phyloP scores from a whole-genome alignment of 2,329 filamentous ascomycete genomes.

The Colletotrichum chlorophyti region DNA sequence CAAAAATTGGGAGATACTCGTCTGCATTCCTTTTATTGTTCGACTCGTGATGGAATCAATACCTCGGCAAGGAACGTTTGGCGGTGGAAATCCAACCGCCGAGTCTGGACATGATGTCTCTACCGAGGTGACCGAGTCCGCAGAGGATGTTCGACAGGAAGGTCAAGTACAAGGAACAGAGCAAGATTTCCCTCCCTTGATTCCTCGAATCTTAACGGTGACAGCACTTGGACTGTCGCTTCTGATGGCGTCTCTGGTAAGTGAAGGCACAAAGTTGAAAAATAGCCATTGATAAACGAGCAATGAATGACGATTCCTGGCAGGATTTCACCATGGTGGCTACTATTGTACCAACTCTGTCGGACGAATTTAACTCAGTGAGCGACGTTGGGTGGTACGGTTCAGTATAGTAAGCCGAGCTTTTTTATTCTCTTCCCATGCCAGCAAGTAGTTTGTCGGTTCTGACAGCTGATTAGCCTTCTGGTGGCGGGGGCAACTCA shows the following conservation, averaged over 20 bases:
- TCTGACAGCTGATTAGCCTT: conserved; percentile 25
- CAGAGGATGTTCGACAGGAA: too few species aligned
- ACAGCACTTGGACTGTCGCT: background rate
- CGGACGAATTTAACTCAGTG: conserved; percentile 43
- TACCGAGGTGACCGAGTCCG: too few species aligned
- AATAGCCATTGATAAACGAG: too few species aligned
- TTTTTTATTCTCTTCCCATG: background rate
- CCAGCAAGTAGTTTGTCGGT: background rate
- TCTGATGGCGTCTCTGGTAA: conserved; percentile 2
- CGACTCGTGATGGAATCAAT: too few species aligned
- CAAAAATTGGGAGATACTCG: too few species aligned
- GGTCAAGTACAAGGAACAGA: too few species aligned
- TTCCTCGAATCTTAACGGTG: background rate
- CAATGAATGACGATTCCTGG: background rate
- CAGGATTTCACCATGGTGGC: conserved; percentile 12
- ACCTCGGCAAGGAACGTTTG: too few species aligned
- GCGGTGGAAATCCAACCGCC: too few species aligned
- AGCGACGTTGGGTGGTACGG: conserved; percentile 56
- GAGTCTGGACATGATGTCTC: too few species aligned
- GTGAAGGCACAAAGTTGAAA: too few species aligned
- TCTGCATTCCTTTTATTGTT: too few species aligned
- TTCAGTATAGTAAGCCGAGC: conserved; percentile 38
- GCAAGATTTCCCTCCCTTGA: background rate
- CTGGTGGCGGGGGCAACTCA: conserved; percentile 35
- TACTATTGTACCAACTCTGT: conserved; percentile 5